These are phyloP conservation scores for Stentor roeselii DNA, from an alignment of 73 alveolate genomes.

Conservation along the genomic window DNA sequence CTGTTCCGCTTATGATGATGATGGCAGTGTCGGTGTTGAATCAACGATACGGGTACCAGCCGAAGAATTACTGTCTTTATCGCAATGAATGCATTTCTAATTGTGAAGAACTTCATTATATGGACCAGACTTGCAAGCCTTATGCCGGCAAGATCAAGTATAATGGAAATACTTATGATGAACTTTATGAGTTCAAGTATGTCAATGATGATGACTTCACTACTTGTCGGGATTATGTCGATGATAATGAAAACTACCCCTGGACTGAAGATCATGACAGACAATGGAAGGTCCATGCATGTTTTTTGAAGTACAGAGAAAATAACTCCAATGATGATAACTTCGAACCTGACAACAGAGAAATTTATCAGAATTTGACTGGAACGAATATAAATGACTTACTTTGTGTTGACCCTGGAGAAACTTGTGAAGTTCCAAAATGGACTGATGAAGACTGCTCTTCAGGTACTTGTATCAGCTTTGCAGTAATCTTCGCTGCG, in stretches of 20 bases:
- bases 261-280: slow-evolving; percentile 51
- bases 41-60: slow-evolving; percentile 22
- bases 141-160: slow-evolving; percentile 17
- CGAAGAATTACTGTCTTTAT: slow-evolving; percentile 28
- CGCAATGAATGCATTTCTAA: slow-evolving; percentile 36
- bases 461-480: slow-evolving; percentile 32
- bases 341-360: slow-evolving; percentile 51
- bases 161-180: slow-evolving; percentile 46
- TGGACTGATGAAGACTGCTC: slow-evolving; percentile 43
- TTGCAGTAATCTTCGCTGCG: slow-evolving; percentile 34
- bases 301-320: slow-evolving; percentile 47
- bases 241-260: slow-evolving; percentile 28
- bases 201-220: slow-evolving; percentile 32
- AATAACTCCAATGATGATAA: slow-evolving; percentile 32
- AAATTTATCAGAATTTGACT: slow-evolving; percentile 28
- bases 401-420: slow-evolving; percentile 36
- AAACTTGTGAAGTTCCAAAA: slow-evolving; percentile 41
- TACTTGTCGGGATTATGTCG: slow-evolving; percentile 33
- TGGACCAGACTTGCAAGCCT: slow-evolving; percentile 33
- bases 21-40: slow-evolving; percentile 29
- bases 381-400: neutral
- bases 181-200: slow-evolving; percentile 39
- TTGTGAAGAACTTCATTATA: slow-evolving; percentile 55
- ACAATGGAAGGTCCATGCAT: slow-evolving; percentile 60
- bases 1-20: slow-evolving; percentile 44